These are phyloP conservation scores for Thelonectria rubi DNA, from an alignment of 2,329 filamentous ascomycete genomes.

Conservation along the genomic window DNA sequence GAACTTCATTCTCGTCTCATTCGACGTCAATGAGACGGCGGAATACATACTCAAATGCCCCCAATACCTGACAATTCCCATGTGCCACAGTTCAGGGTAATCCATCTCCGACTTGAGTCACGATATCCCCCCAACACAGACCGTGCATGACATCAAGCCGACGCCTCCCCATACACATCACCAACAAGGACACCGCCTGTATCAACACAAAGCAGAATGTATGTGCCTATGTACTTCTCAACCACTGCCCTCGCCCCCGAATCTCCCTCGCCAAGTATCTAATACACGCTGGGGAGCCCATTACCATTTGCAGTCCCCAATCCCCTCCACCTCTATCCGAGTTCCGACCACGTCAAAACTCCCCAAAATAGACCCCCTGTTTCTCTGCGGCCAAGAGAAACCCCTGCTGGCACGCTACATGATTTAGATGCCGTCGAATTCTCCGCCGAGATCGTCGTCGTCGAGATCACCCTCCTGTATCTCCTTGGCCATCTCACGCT, in stretches of 20 bases:
- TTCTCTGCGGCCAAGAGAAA: constrained; percentile 30
- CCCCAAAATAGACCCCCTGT: constrained; percentile 26
- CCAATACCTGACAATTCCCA: too few relatives aligned
- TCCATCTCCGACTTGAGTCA: too few relatives aligned
- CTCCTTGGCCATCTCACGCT: constrained; percentile 97
- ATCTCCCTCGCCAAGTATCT: constrained; percentile 34
- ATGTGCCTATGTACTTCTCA: constrained; percentile 26
- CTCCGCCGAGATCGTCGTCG: constrained; percentile 93
- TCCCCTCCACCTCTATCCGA: constrained; percentile 32
- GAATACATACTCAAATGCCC: too few relatives aligned
- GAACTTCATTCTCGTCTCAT: neutral
- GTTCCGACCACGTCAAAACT: neutral
- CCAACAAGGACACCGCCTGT: neutral
- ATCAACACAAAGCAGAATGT: constrained; percentile 22
- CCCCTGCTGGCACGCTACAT: constrained; percentile 27
- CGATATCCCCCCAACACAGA: too few relatives aligned
- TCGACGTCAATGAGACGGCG: too few relatives aligned
- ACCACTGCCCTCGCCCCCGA: neutral
- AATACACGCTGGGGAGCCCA: constrained; percentile 38
- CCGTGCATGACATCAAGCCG: too few relatives aligned
- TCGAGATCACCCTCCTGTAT: constrained; percentile 98
- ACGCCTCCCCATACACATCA: neutral
- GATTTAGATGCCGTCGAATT: constrained; percentile 92
- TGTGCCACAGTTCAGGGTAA: too few relatives aligned
- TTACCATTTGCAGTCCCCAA: constrained; percentile 25